Conservation (phyloP, 1,139 yeast genomes). For the Nakaseomyces kungkrabaensis region DNA sequence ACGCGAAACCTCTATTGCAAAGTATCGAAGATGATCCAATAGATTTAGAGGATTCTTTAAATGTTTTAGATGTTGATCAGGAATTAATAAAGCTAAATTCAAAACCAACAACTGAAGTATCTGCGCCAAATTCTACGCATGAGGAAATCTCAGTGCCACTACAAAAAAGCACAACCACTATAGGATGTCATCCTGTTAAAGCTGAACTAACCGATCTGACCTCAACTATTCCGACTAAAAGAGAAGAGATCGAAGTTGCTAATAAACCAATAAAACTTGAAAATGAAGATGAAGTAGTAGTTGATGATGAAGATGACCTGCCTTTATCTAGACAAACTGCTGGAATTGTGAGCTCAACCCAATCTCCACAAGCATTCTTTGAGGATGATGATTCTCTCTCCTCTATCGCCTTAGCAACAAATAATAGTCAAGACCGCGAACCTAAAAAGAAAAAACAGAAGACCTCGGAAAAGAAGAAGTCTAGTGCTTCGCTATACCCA, state of each 20-base stretch:
- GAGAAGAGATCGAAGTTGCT: neutral
- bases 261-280: neutral
- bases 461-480: neutral
- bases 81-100: neutral
- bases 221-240: neutral
- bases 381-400: neutral
- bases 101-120: neutral
- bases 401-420: neutral
- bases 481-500: slow-evolving; percentile 3
- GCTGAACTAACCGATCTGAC: neutral
- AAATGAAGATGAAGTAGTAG: neutral
- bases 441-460: neutral
- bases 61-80: slow-evolving; percentile 1
- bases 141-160: no score
- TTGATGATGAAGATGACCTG: slow-evolving; percentile 1
- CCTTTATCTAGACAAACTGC: neutral
- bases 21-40: neutral
- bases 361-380: neutral
- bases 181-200: neutral
- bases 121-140: no score
- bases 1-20: slow-evolving; percentile 4
- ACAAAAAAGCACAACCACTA: no score
- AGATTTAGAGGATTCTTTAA: neutral
- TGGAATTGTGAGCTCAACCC: neutral
- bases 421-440: neutral